Conservation (phyloP, 306 rosid genomes). For the Lathyrus tuberosus region DNA sequence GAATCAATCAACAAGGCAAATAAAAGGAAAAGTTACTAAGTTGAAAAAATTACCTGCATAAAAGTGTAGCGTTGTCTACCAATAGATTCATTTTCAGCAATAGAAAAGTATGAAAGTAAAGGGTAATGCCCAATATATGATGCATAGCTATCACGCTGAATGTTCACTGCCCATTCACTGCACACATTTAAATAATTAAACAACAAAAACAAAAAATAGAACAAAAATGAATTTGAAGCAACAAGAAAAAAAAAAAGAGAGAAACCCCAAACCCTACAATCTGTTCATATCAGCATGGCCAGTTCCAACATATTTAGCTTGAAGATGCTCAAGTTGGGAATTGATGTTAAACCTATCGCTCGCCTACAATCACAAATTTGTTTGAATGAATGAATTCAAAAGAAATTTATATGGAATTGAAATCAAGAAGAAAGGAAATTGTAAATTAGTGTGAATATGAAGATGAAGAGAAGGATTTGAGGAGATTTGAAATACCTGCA, state of each 20-base stretch:
- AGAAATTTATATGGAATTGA: background rate
- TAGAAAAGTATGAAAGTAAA: conserved; percentile 65
- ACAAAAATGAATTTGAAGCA: background rate
- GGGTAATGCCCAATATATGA: conserved; percentile 93
- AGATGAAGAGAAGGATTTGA: background rate
- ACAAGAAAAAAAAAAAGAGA: background rate
- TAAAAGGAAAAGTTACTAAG: background rate
- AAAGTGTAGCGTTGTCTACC: conserved; percentile 90
- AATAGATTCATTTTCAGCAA: conserved; percentile 96
- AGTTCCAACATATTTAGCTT: conserved; percentile 96
- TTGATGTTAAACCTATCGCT: conserved; percentile 97
- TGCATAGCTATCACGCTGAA: conserved; percentile 97
- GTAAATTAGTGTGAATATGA: background rate
- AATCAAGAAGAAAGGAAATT: background rate
- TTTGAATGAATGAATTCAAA: no score
- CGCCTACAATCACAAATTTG: conserved; percentile 52
- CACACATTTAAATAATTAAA: background rate
- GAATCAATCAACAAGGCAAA: background rate
- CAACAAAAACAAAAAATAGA: background rate
- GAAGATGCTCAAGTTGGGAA: conserved; percentile 93
- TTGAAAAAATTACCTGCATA: conserved; percentile 64
- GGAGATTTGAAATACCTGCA: conserved; percentile 38
- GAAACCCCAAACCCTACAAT: conserved; percentile 54
- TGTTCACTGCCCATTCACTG: conserved; percentile 96
- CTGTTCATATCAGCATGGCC: conserved; percentile 93